Evolutionary conservation across 2,329 filamentous ascomycete species (phyloP), one percentile per base, ranked within the genome.

Genomic region (Botrytis pseudocinerea): DNA sequence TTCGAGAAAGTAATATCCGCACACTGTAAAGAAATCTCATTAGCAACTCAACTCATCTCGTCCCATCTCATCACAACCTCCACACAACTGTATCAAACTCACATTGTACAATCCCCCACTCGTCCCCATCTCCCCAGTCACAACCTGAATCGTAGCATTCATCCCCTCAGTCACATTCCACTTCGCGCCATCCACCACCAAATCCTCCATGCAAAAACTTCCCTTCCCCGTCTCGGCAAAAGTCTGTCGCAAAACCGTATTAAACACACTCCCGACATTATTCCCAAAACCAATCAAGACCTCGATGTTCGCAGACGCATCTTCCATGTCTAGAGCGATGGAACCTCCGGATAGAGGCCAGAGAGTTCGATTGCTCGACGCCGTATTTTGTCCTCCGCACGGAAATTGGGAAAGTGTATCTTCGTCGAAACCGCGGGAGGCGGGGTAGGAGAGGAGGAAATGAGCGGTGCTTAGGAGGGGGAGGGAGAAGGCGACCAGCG

Each of bases 1-100:
- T 84, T 82, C 51, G 86, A 87, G 82, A 95, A 91, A 48, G 88
- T 90, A 76, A 95, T 88, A 78, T 95, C 92, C 78, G 92, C 90
- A 82, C 93, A 95, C 71, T 63, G 22, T 12, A 16, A 4, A 10
- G 7, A 25, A 22, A 20, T 20, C 59, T 48, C 4, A 59, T 46
- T 28, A 59, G 38, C 35, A 42, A 22, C n/a, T 61, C 42, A 72
- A 42, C 28, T 38, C 48, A n/a, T n/a, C 10, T 51, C 48, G n/a
- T 16, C 14, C 18, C 25, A 57, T 40, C 42, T 44, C 44, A 40
- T 42, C n/a, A 40, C 62, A 54, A 42, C 7, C 48, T 20, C 32
- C 42, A 22, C 10, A 12, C 28, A 54, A 54, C 4, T 25, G 12
- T 9, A 2, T 20, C 5, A 44, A 62, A 44, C 57, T n/a, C 51